phyloP scores from a whole-genome alignment of 306 rosid species.

The Cajanus cajan region DNA sequence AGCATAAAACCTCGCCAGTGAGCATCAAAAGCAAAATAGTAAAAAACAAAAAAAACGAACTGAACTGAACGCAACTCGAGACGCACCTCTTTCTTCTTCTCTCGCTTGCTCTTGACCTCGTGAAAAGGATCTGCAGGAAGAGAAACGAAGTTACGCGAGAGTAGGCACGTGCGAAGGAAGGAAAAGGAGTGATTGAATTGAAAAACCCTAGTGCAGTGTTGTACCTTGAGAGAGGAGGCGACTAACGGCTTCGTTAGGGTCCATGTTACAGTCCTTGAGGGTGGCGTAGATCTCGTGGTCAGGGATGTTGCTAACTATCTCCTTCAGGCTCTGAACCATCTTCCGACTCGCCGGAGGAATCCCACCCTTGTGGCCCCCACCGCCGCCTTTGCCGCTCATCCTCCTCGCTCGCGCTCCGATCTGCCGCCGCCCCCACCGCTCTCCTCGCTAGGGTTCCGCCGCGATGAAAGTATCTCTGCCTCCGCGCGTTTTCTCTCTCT shows the following conservation, averaged over 20 bases:
- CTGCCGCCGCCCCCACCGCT: conserved; percentile 12
- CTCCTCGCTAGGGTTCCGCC: conserved; percentile 52
- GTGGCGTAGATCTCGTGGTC: conserved; percentile 94
- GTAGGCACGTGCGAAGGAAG: not conserved
- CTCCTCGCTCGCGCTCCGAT: conserved; percentile 28
- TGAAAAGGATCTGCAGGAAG: conserved; percentile 89
- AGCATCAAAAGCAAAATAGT: not conserved
- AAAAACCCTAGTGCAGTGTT: conserved; percentile 26
- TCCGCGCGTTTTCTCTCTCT: not conserved
- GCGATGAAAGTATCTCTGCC: conserved; percentile 30
- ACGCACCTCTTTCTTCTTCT: conserved; percentile 94
- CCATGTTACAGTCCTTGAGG: conserved; percentile 98
- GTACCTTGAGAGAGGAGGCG: conserved; percentile 99
- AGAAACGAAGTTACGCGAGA: not conserved
- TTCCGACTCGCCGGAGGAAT: conserved; percentile 82
- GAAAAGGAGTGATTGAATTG: not conserved
- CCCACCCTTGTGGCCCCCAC: conserved; percentile 51
- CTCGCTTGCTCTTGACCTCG: conserved; percentile 99
- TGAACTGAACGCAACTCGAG: not conserved
- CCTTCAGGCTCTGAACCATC: conserved; percentile 91
- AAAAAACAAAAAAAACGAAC: not conserved
- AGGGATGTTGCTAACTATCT: conserved; percentile 78
- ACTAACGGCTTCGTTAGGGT: conserved; percentile 97
- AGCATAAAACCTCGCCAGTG: not conserved
- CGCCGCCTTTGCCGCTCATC: conserved; percentile 70